A percentile compares a stretch with the other conserved stretches of the same genome.
These are phyloP conservation scores for Trametes maxima DNA, from an alignment of 768 basidiomycete species.

Conservation along the genomic window DNA sequence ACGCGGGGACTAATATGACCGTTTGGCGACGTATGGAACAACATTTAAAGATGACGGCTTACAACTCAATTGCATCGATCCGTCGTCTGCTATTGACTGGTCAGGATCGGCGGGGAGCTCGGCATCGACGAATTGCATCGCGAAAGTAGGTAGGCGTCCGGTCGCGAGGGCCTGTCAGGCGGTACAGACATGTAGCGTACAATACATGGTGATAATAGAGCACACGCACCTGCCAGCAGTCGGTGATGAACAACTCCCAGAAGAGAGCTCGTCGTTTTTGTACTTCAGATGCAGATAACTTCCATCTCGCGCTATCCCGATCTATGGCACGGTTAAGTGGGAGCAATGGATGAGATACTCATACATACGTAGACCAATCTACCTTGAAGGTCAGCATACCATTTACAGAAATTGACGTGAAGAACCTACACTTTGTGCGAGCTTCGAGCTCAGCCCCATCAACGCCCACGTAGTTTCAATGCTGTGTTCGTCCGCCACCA, in stretches of 20 bases:
- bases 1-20: constrained; percentile 57
- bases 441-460: constrained; percentile 61
- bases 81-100: constrained; percentile 52
- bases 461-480: constrained; percentile 40
- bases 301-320: constrained; percentile 72
- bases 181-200: too few relatives aligned
- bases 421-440: constrained; percentile 61
- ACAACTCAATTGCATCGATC: constrained; percentile 52
- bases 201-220: not conserved
- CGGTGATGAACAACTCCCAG: constrained; percentile 66
- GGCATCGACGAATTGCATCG: constrained; percentile 44
- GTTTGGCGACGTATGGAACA: constrained; percentile 46
- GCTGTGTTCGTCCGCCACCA: constrained; percentile 68
- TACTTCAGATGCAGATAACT: constrained; percentile 61
- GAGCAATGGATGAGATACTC: constrained; percentile 16
- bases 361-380: constrained; percentile 51
- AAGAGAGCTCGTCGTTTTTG: constrained; percentile 67
- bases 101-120: constrained; percentile 61
- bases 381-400: constrained; percentile 19
- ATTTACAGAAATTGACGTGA: not conserved
- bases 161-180: constrained; percentile 47
- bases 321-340: constrained; percentile 44
- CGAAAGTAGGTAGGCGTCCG: constrained; percentile 44
- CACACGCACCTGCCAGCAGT: constrained; percentile 44
- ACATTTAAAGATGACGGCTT: constrained; percentile 28